phyloP scores from a whole-genome alignment of 2,329 filamentous ascomycete species.

The Stemphylium beticola region DNA sequence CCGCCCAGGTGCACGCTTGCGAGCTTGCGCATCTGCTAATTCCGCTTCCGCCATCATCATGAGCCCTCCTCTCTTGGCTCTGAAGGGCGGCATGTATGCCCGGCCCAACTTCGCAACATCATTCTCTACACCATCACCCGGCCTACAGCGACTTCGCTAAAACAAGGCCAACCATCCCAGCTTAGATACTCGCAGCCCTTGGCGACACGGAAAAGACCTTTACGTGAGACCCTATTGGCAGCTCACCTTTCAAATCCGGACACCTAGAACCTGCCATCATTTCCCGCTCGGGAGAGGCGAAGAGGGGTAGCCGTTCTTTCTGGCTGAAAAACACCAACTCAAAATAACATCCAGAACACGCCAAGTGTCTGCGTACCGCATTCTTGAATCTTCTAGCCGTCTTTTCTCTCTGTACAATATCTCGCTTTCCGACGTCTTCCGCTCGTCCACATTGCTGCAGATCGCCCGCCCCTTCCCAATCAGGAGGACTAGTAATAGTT shows the following conservation, averaged over 20 bases:
- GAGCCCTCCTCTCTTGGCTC: conserved; percentile 3
- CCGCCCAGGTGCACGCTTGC: neutral
- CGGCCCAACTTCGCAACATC: conserved; percentile 10
- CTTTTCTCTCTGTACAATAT: neutral
- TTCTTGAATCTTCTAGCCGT: conserved; percentile 1
- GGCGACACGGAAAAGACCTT: conserved; percentile 3
- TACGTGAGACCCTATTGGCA: conserved; percentile 12
- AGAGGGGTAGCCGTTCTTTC: conserved; percentile 16
- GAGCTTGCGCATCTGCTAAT: neutral
- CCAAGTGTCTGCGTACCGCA: neutral
- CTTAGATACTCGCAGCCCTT: neutral
- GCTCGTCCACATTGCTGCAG: conserved; percentile 8
- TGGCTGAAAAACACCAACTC: neutral
- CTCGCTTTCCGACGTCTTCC: conserved; percentile 9
- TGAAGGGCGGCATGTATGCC: neutral
- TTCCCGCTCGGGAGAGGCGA: conserved; percentile 9
- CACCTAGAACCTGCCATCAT: conserved; percentile 7
- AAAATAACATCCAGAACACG: neutral
- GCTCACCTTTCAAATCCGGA: conserved; percentile 4
- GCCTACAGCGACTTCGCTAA: neutral
- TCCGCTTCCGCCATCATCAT: conserved; percentile 1
- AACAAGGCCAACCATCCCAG: neutral
- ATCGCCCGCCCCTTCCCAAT: conserved; percentile 14
- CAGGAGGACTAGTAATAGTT: conserved; percentile 15
- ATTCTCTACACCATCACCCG: neutral